Conservation (phyloP, 129 eudicot genomes). For the Gnaphalium uliginosum region DNA sequence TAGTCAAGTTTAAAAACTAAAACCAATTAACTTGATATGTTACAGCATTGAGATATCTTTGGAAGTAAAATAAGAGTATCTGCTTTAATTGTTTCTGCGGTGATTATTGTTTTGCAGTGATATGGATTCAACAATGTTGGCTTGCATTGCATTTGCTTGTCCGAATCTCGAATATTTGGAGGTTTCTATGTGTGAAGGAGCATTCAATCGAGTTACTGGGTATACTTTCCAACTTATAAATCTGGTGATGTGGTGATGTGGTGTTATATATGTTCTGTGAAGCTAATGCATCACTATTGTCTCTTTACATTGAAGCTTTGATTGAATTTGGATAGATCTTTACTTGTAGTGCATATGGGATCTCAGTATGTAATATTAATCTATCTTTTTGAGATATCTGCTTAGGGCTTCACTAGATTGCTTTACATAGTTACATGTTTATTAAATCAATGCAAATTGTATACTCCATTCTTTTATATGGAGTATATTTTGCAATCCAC, state of each 20-base stretch:
- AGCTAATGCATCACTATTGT: neutral
- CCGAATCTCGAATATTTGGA: constrained; percentile 75
- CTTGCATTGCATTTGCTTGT: constrained; percentile 95
- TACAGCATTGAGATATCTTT: neutral
- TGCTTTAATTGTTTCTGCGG: constrained; percentile 8
- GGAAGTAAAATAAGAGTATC: neutral
- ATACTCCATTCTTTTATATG: too few species aligned
- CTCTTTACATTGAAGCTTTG: neutral
- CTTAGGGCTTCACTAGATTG: neutral
- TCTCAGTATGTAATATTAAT: neutral
- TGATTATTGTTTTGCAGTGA: constrained; percentile 60
- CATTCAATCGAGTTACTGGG: constrained; percentile 87
- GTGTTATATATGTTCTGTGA: neutral
- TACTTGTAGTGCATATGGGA: neutral
- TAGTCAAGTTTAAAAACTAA: neutral
- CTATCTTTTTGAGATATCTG: neutral
- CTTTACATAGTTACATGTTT: neutral
- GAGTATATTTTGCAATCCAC: neutral
- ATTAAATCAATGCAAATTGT: neutral
- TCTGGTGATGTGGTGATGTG: neutral
- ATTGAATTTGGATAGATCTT: neutral
- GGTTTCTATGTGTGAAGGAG: constrained; percentile 51
- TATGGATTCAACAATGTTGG: constrained; percentile 85
- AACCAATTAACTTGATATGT: neutral
- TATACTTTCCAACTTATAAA: constrained; percentile 24